Evolutionary conservation across 2,329 filamentous ascomycete genomes (phyloP).

Genomic region (Proliferodiscus dingleyae): DNA sequence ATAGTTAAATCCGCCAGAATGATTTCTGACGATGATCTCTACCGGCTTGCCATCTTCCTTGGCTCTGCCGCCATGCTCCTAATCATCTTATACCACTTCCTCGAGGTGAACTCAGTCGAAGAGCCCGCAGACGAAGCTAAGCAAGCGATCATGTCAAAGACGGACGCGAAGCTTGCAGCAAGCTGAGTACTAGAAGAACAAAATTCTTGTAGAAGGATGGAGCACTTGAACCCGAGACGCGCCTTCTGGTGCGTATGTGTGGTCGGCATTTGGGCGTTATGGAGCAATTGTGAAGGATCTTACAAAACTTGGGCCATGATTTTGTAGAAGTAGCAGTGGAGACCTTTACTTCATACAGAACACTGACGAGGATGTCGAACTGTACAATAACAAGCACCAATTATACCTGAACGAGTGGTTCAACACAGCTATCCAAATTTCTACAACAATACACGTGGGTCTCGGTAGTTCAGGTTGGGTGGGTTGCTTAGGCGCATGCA

Average conservation of each 20-base stretch:
- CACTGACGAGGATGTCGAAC: not conserved
- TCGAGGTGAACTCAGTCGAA: constrained; percentile 83
- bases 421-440: no score
- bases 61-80: constrained; percentile 85
- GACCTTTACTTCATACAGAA: not conserved
- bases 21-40: constrained; percentile 92
- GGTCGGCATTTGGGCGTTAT: constrained; percentile 14
- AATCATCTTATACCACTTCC: constrained; percentile 92
- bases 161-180: constrained; percentile 15
- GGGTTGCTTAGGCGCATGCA: no score
- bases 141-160: constrained; percentile 10
- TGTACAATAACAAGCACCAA: not conserved
- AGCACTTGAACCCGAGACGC: no score
- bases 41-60: constrained; percentile 87
- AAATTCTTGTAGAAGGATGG: not conserved
- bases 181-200: constrained; percentile 14
- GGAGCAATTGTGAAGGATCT: not conserved
- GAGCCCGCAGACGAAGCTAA: constrained; percentile 28
- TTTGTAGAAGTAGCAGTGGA: not conserved
- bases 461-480: no score
- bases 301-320: not conserved
- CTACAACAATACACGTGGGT: no score
- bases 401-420: no score
- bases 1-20: constrained; percentile 50
- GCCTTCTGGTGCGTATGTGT: not conserved